Evolutionary conservation across 768 basidiomycete genomes (phyloP).

Genomic region (Multifurca ochricompacta): DNA sequence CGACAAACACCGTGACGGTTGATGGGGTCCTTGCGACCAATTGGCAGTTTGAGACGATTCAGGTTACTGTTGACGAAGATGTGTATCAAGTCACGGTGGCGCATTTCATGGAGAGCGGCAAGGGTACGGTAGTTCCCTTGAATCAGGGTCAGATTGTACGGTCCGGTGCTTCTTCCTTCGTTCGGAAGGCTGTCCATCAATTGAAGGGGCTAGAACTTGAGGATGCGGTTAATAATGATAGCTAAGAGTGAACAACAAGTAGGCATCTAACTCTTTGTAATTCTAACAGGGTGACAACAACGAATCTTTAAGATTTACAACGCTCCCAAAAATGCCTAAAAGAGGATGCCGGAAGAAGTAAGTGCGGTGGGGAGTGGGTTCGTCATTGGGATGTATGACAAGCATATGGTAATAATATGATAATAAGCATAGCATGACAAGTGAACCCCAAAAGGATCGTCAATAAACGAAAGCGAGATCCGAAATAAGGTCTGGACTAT

Average conservation of each 20-base stretch:
- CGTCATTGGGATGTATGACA: not conserved
- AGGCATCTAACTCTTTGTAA: not conserved
- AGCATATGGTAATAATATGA: slow-evolving; percentile 16
- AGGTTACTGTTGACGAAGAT: slow-evolving; percentile 39
- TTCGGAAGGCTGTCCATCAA: slow-evolving; percentile 15
- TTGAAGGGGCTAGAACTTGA: slow-evolving; percentile 14
- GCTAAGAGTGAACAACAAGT: slow-evolving; percentile 8
- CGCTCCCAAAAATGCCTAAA: slow-evolving; percentile 3
- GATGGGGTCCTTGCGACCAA: slow-evolving; percentile 50
- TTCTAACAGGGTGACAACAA: not conserved
- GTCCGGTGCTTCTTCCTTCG: slow-evolving; percentile 15
- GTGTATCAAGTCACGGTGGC: slow-evolving; percentile 63
- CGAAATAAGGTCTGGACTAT: slow-evolving; percentile 15
- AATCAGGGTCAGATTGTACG: slow-evolving; percentile 7
- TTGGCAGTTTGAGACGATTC: slow-evolving; percentile 65
- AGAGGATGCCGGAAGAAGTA: slow-evolving; percentile 1
- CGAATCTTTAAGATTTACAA: slow-evolving; percentile 1
- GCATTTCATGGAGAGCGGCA: slow-evolving; percentile 42
- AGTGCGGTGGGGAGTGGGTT: not conserved
- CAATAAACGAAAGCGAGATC: slow-evolving; percentile 20
- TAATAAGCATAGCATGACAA: slow-evolving; percentile 17
- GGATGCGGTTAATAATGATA: not conserved
- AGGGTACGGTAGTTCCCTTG: slow-evolving; percentile 10
- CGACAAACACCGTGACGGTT: slow-evolving; percentile 43
- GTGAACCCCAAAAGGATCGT: not conserved